Evolutionary conservation across 2,329 filamentous ascomycete species (phyloP), one percentile per base, ranked within the genome.

Genomic region (Microcera coccophila): DNA sequence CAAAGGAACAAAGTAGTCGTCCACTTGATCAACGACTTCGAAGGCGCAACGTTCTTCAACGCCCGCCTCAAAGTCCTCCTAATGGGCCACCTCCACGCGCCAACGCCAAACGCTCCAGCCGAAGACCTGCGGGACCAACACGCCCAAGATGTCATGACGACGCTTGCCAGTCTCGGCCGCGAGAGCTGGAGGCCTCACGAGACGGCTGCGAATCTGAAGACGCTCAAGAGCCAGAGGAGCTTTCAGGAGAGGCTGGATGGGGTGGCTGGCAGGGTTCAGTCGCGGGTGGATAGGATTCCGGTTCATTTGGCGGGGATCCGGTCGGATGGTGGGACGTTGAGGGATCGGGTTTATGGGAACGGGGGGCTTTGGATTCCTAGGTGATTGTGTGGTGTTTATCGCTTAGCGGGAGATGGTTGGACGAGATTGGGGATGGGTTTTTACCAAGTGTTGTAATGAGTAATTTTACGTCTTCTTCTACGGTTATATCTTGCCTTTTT

Each of bases 221-320:
- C 63, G 1, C 53, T 62, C 16, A 68, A 64, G 55, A 67, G 70
- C 18, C 64, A 71, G 28, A 67, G 69, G 40, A 71, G 64, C 4
- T 47, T 72, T 17, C 51, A 64, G 7, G 73, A 76, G 29, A 65
- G 69, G 14, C 69, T 77, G 47, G 67, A 73, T 1, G 73, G 73
- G 39, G 64, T 70, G 2, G 68, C 76, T 18, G 66, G 70, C 14
- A 68, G 62, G 16, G 68, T 78, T 3, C 77, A 82, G 61, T 72
- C 69, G 45, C 67, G 71, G 29, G 67, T 83, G 5, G 80, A 83
- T 46, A 69, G 70, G 41, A 66, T 84, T 3, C 81, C 81, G 3
- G 53, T 82, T 35, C 79, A 84, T 57, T 67, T 68, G 53, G 67
- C 75, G 3, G 82, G 82, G 0, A 69, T 86, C 33, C 69, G 82